Evolutionary conservation across 2,329 filamentous ascomycete species (phyloP).

Genomic region (Nannizzia gypsea): DNA sequence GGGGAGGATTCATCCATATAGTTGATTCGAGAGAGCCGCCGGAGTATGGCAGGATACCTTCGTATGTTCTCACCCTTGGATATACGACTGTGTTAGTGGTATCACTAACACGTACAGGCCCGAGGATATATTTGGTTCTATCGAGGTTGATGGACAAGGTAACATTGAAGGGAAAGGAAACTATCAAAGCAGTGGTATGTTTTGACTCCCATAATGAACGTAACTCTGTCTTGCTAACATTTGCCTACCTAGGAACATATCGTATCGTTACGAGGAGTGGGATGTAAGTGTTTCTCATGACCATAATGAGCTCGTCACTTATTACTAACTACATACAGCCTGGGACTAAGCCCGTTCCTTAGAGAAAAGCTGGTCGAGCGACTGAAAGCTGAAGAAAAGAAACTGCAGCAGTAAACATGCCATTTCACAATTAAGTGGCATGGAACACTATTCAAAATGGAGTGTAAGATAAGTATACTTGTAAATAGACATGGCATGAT

Average conservation of each 20-base stretch:
- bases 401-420: neutral
- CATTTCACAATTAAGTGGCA: neutral
- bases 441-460: neutral
- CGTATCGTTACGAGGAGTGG: conserved; percentile 49
- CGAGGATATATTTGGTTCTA: conserved; percentile 54
- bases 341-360: conserved; percentile 39
- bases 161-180: conserved; percentile 46
- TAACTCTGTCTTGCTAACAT: neutral
- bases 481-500: neutral
- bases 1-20: conserved; percentile 53
- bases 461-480: neutral
- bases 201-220: neutral
- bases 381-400: conserved; percentile 26
- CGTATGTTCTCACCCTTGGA: conserved; percentile 23
- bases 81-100: neutral
- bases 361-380: conserved; percentile 39
- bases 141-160: conserved; percentile 49
- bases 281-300: conserved; percentile 33
- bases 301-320: neutral
- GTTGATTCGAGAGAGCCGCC: conserved; percentile 49
- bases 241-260: conserved; percentile 41
- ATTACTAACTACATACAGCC: conserved; percentile 20
- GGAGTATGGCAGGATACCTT: conserved; percentile 53
- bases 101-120: conserved; percentile 28
- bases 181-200: conserved; percentile 47